These are phyloP conservation scores for Teratosphaeria zuluensis DNA, from an alignment of 2,329 filamentous ascomycete species.

Conservation along the genomic window DNA sequence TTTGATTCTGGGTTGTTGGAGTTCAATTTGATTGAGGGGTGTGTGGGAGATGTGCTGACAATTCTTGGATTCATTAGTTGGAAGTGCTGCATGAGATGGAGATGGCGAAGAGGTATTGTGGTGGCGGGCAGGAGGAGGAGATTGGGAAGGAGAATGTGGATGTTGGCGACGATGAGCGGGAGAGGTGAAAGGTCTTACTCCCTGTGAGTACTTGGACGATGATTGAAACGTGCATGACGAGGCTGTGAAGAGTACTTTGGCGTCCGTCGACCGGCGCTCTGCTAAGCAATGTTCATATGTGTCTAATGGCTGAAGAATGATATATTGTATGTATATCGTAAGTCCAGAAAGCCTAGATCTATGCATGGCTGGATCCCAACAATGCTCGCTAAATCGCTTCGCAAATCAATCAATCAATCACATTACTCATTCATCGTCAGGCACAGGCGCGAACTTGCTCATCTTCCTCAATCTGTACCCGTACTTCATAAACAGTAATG, in stretches of 20 bases:
- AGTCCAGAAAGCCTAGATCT: not conserved
- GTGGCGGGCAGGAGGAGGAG: not conserved
- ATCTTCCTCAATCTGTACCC: slow-evolving; percentile 31
- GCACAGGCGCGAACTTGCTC: slow-evolving; percentile 35
- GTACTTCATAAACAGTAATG: slow-evolving; percentile 37
- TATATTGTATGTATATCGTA: too few relatives aligned
- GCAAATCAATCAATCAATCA: not conserved
- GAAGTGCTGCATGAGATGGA: not conserved
- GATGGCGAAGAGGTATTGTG: not conserved
- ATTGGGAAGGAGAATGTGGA: not conserved
- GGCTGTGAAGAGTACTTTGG: too few relatives aligned
- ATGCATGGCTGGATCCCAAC: not conserved
- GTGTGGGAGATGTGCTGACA: not conserved
- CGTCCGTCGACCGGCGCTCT: too few relatives aligned
- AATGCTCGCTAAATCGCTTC: not conserved
- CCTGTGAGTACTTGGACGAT: too few relatives aligned
- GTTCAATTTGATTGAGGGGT: not conserved
- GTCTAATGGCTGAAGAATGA: too few relatives aligned
- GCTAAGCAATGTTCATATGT: too few relatives aligned
- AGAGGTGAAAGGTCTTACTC: too few relatives aligned
- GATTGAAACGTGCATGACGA: too few relatives aligned
- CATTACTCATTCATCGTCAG: not conserved
- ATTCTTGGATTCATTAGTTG: not conserved
- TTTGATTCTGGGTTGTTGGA: not conserved
- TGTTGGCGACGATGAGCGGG: not conserved